These are phyloP conservation scores for Fusarium domesticum DNA, from an alignment of 2,329 filamentous ascomycete species.

Conservation along the genomic window DNA sequence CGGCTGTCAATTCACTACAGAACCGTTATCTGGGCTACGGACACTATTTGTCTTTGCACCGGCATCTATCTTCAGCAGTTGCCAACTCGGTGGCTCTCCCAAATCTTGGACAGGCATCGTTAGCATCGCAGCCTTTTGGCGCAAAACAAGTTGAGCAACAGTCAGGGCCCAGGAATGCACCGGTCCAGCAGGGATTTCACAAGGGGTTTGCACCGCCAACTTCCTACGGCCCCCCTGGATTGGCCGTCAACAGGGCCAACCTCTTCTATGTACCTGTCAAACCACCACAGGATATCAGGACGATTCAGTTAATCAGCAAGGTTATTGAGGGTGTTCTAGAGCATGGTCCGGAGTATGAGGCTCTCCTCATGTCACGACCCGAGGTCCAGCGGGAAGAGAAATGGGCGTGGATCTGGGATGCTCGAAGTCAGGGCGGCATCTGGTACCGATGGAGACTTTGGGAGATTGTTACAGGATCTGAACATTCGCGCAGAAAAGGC, in stretches of 20 bases:
- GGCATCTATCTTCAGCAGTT: conserved; percentile 77
- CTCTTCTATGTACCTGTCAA: conserved; percentile 69
- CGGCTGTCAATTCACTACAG: conserved; percentile 72
- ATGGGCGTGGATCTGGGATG: conserved; percentile 93
- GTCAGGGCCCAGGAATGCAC: conserved; percentile 34
- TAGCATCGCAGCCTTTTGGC: conserved; percentile 68
- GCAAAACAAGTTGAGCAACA: conserved; percentile 60
- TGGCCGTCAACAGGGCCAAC: conserved; percentile 43
- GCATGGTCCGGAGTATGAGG: conserved; percentile 85
- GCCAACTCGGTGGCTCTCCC: conserved; percentile 42
- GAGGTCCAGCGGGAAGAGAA: conserved; percentile 83
- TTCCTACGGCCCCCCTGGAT: conserved; percentile 54
- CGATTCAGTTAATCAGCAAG: conserved; percentile 81
- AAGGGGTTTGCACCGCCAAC: conserved; percentile 73
- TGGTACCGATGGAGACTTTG: conserved; percentile 94
- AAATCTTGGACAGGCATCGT: conserved; percentile 37
- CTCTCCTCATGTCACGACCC: conserved; percentile 80
- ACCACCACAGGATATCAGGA: conserved; percentile 72
- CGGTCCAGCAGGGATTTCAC: conserved; percentile 44
- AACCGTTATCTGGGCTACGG: conserved; percentile 84
- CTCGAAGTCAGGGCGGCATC: conserved; percentile 71
- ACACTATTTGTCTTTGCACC: conserved; percentile 74
- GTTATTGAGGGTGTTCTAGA: conserved; percentile 76
- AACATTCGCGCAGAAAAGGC: conserved; percentile 43
- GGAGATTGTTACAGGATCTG: conserved; percentile 72